Percentiles rank a stretch among this genome's conserved stretches.
These are phyloP conservation scores for California macrophylla DNA, from an alignment of 441 rosid species.

Conservation along the genomic window DNA sequence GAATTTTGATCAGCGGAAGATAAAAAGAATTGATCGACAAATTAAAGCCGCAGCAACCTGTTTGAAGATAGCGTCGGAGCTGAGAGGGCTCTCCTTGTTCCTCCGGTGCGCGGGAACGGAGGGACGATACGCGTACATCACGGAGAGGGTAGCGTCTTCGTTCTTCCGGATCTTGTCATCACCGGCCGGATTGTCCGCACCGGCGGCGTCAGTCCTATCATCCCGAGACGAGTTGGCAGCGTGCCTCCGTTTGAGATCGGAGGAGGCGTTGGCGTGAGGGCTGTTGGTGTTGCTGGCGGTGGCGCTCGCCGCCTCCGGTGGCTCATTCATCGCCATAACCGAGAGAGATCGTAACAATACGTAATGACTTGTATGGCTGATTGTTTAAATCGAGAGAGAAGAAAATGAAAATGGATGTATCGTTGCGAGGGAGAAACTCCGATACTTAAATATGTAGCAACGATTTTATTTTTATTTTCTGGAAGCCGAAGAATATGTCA, in stretches of 20 bases:
- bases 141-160: conserved; percentile 9
- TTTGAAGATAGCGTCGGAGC: conserved; percentile 81
- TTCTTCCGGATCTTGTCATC: conserved; percentile 19
- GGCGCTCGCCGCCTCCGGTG: neutral
- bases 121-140: conserved; percentile 53
- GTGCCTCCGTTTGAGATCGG: neutral
- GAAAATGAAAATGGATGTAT: neutral
- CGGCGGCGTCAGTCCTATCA: neutral
- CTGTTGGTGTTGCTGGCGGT: neutral
- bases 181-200: neutral
- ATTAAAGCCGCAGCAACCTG: conserved; percentile 34
- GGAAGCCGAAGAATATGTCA: too few species aligned
- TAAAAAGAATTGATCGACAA: neutral
- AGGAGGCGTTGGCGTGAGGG: neutral
- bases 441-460: too few species aligned
- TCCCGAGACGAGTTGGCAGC: neutral
- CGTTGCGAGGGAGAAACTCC: too few species aligned
- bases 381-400: neutral
- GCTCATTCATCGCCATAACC: neutral
- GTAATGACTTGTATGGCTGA: neutral
- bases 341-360: neutral
- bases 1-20: neutral
- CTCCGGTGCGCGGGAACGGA: conserved; percentile 74
- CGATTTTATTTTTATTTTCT: too few species aligned
- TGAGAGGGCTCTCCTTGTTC: conserved; percentile 82